These are phyloP conservation scores for Arbutus unedo DNA, from an alignment of 148 eudicot species.

Conservation along the genomic window DNA sequence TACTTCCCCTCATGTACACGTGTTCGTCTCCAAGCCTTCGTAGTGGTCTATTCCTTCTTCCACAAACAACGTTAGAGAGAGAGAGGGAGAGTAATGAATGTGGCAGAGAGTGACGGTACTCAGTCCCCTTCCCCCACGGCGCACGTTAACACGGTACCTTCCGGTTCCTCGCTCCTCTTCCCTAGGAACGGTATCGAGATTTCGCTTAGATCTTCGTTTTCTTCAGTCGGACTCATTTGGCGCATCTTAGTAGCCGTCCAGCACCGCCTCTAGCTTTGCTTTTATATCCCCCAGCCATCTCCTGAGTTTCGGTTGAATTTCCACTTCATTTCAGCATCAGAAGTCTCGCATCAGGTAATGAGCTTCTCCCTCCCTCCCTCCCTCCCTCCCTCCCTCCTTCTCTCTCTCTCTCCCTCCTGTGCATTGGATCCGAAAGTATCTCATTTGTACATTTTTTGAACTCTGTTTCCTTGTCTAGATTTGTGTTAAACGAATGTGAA, in stretches of 20 bases:
- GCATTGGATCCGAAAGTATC: neutral
- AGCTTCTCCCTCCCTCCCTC: too few species aligned
- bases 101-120: neutral
- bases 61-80: neutral
- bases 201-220: neutral
- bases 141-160: constrained; percentile 8
- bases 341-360: constrained; percentile 11
- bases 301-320: neutral
- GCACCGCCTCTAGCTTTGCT: neutral
- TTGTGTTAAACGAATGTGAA: neutral
- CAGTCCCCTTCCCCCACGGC: neutral
- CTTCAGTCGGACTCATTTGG: constrained; percentile 2
- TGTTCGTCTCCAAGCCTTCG: neutral
- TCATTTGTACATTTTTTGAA: neutral
- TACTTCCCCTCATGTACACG: neutral
- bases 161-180: neutral
- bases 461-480: neutral
- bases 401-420: neutral
- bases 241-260: constrained; percentile 6
- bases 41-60: neutral
- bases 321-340: neutral
- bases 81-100: neutral
- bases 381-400: constrained; percentile 13
- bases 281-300: neutral
- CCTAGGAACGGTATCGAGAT: constrained; percentile 13